These are phyloP conservation scores for Lentinula boryana DNA, from an alignment of 768 basidiomycete species.

Conservation along the genomic window DNA sequence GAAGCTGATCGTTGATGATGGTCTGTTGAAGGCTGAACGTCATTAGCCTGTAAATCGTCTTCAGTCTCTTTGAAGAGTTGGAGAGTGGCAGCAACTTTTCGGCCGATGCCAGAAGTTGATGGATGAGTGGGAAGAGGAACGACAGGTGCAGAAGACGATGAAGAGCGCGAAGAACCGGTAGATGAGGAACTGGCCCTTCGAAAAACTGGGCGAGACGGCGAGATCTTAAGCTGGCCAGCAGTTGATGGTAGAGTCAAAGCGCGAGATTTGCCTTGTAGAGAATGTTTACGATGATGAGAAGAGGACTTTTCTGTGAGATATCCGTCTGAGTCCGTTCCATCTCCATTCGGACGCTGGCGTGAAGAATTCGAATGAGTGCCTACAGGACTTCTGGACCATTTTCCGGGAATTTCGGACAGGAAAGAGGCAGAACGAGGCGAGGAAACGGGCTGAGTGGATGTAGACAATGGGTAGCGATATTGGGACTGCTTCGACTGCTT, in stretches of 20 bases:
- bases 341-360: not conserved
- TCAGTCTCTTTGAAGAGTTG: slow-evolving; percentile 77
- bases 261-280: not conserved
- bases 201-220: slow-evolving; percentile 24
- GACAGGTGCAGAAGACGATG: slow-evolving; percentile 23
- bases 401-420: not conserved
- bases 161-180: slow-evolving; percentile 26
- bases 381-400: not conserved
- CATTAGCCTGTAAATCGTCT: slow-evolving; percentile 24
- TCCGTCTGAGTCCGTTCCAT: slow-evolving; percentile 2
- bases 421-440: slow-evolving; percentile 13
- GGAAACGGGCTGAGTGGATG: slow-evolving; percentile 12
- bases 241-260: slow-evolving; percentile 11
- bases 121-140: slow-evolving; percentile 14
- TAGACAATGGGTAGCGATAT: slow-evolving; percentile 11
- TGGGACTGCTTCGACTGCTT: not conserved
- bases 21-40: slow-evolving; percentile 25
- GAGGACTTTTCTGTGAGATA: slow-evolving; percentile 7
- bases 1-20: slow-evolving; percentile 13
- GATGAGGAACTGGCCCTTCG: slow-evolving; percentile 29
- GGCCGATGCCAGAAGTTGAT: slow-evolving; percentile 48
- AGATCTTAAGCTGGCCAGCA: not conserved
- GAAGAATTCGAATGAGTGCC: not conserved
- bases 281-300: not conserved
- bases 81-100: slow-evolving; percentile 79